Evolutionary conservation across 2,329 filamentous ascomycete genomes (phyloP), one percentile per base, ranked within the genome.

Genomic region (Whalleya microplaca): DNA sequence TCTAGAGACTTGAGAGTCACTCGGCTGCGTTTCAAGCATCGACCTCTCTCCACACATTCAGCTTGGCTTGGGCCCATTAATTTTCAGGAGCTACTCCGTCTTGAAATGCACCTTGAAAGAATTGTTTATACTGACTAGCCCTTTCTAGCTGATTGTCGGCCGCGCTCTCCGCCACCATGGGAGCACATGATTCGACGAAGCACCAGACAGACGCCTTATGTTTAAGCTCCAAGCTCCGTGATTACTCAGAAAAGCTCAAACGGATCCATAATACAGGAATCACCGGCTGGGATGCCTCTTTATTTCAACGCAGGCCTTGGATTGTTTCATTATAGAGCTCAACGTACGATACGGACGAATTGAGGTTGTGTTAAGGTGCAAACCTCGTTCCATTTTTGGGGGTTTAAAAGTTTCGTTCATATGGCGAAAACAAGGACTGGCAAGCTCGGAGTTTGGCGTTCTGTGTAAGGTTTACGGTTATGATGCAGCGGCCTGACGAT

Each of bases 121-220:
- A 20, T 29, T 8, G 9, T 20, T 21, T 46, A 58, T 50, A 51
- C 59, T 63, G 51, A 64, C 51, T 42, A 2, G 2, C 16, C 45
- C 10, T 14, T 23, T 55, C 29, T 46, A 71, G 69, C 69, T 23
- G 69, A 71, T 56, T 71, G 69, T 45, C 65, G 69, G 56, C 69
- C 69, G 41, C 61, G 63, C 12, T 63, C 64, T 8, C 59, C 69
- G 5, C 67, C 69, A 20, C 59, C 69, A 21, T 71, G 69, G 69
- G 69, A 71, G 45, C 65, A 69, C 45, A 71, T 71, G 65, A 70
- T 71, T 51, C 66, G 67, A 46, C 63, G 69, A 59, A 65, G 56
- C 51, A 66, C 66, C 41, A 65, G 65, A 21, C 52, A 62, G 6
- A 59, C 68, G 27, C 61, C 66, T 18, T 71, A 66, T 45, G 55